Evolutionary conservation across 768 basidiomycete genomes (phyloP), one percentile per base, ranked within the genome.

Genomic region (Pholiota molesta): DNA sequence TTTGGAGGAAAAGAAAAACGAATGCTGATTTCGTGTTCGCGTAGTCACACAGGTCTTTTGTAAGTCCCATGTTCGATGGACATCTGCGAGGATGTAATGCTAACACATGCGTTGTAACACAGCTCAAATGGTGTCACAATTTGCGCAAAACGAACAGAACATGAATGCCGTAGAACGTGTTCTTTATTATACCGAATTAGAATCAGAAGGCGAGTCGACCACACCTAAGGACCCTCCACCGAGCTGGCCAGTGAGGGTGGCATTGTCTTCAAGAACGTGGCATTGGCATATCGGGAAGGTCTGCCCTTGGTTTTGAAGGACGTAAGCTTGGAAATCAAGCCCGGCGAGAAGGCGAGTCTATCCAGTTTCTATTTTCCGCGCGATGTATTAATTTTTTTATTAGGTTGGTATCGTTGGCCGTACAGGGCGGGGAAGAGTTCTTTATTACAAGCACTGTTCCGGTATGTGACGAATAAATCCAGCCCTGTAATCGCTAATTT

Each of bases 91-190:
- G 44, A 10, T 19, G 54, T 49, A n/a, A n/a, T 19, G 37, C 8
- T 51, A 8, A 49, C 14, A 23, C 45, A 10, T 17, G 6, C 2
- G 10, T 28, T 3, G n/a, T 53, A 60, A 53, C 14, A 29, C 56
- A 86, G 83, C 85, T 7, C 78, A 85, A 62, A 80, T 87, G 72
- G 78, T 88, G 10, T 75, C 82, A 1, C 79, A 79, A 44, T 88
- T 84, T 65, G 86, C 87, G 1, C 77, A 80, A 62, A 87, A 83
- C 64, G 87, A 88, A 67, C 86, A 88, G 71, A 86, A 87, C 66
- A 89, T 90, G 83, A 90, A 90, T 65, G 83, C 86, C 0, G 88
- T 88, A 2, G 90, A 91, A 67, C 83, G 90, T 19, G 78, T 91
- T 4, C 75, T 87, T 13, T 81, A 88, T 55, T 93, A 91, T 72